Percentiles rank a stretch among this genome's conserved stretches.
Evolutionary conservation across 1,284 basidiomycete species (phyloP).

Genomic region (Cystobasidium sp.): DNA sequence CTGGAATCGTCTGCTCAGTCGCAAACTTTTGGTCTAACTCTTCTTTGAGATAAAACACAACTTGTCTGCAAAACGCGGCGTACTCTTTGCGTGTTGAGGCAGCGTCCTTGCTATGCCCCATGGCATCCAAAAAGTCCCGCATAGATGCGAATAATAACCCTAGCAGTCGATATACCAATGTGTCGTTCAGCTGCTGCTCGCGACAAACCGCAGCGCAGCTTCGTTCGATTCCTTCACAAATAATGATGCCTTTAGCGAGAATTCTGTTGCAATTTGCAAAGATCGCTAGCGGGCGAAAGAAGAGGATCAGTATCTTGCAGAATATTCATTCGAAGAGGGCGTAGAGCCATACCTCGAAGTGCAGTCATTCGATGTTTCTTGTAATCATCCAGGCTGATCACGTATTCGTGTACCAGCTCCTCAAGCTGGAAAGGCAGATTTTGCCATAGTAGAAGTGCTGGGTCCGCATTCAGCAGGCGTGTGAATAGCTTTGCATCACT

Average conservation of each 20-base stretch:
- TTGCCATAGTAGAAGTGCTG: constrained; percentile 24
- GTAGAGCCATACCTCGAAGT: constrained; percentile 41
- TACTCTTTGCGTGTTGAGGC: constrained; percentile 12
- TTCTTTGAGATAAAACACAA: constrained; percentile 28
- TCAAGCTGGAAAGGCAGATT: constrained; percentile 25
- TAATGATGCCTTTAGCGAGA: constrained; percentile 10
- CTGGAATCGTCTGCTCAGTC: constrained; percentile 32
- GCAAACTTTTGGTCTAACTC: constrained; percentile 16
- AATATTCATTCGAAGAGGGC: neutral
- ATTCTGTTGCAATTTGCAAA: constrained; percentile 23
- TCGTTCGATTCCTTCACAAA: constrained; percentile 8
- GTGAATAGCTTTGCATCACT: constrained; percentile 56
- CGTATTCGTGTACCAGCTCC: neutral
- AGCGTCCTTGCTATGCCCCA: constrained; percentile 54
- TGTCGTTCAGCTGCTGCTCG: constrained; percentile 32
- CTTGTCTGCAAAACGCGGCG: constrained; percentile 25
- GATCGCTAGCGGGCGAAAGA: neutral
- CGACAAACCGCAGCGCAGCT: constrained; percentile 7
- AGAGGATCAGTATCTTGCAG: neutral
- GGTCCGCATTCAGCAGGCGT: constrained; percentile 55
- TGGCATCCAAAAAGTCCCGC: constrained; percentile 56
- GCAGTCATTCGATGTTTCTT: constrained; percentile 38
- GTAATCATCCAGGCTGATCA: constrained; percentile 42
- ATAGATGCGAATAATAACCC: constrained; percentile 47
- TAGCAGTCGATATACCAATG: constrained; percentile 43